Percentiles rank a stretch among this genome's conserved stretches.
Conservation (phyloP, 805 yeast species). For the Metschnikowia matae region DNA sequence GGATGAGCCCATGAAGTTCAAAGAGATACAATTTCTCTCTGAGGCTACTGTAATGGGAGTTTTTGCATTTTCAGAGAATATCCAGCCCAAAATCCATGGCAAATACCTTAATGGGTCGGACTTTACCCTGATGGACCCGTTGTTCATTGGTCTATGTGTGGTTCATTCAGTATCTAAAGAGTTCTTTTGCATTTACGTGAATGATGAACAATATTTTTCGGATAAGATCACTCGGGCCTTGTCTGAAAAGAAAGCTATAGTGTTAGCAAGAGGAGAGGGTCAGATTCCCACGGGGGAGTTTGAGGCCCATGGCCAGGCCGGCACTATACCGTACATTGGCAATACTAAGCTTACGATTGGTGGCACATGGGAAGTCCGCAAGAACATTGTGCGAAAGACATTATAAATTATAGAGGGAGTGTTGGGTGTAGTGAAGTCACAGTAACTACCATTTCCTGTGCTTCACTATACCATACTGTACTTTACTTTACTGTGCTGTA, state of each 20-base stretch:
- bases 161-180: constrained; percentile 52
- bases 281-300: constrained; percentile 62
- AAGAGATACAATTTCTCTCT: constrained; percentile 2
- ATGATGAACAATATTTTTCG: constrained; percentile 25
- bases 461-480: too few relatives aligned
- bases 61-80: constrained; percentile 1
- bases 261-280: constrained; percentile 59
- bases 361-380: constrained; percentile 54
- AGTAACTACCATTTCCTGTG: too few relatives aligned
- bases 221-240: constrained; percentile 5
- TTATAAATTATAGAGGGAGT: not conserved
- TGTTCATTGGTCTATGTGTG: constrained; percentile 51
- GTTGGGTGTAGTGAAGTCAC: not conserved
- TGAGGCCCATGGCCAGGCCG: constrained; percentile 8
- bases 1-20: not conserved
- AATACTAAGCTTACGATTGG: constrained; percentile 42
- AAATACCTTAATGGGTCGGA: constrained; percentile 3
- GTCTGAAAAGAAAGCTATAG: constrained; percentile 23
- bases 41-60: constrained; percentile 17
- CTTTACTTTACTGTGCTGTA: too few relatives aligned
- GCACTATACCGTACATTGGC: constrained; percentile 19
- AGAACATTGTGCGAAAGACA: constrained; percentile 15
- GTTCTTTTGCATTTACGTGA: constrained; percentile 55
- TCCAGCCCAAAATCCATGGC: not conserved
- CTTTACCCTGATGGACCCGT: constrained; percentile 1